Conservation (phyloP, 768 basidiomycete genomes). For the Leccinum boreale region DNA sequence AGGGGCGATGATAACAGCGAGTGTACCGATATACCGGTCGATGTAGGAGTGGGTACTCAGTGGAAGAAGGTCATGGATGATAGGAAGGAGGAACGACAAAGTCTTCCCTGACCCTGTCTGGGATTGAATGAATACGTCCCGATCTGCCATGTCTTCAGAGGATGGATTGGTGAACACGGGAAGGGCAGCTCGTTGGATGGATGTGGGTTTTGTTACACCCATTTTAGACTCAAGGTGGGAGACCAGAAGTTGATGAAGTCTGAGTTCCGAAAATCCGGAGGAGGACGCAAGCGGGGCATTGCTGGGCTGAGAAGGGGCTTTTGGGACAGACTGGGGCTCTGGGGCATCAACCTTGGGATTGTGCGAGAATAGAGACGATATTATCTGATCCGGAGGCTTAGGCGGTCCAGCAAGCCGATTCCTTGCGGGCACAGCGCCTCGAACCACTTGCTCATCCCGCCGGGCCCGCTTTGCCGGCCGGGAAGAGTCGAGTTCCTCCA, state of each 20-base stretch:
- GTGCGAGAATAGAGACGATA: conserved; percentile 86
- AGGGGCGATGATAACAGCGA: conserved; percentile 92
- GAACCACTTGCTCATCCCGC: conserved; percentile 20
- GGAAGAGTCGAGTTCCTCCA: conserved; percentile 17
- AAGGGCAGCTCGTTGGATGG: conserved; percentile 77
- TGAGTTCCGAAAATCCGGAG: conserved; percentile 78
- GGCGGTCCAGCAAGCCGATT: conserved; percentile 20
- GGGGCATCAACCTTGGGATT: conserved; percentile 67
- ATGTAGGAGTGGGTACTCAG: conserved; percentile 89
- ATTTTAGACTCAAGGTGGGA: conserved; percentile 78
- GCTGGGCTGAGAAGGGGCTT: conserved; percentile 50
- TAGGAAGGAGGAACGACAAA: conserved; percentile 87
- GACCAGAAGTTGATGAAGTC: conserved; percentile 77
- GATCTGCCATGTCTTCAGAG: conserved; percentile 37
- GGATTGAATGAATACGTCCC: conserved; percentile 91
- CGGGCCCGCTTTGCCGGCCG: conserved; percentile 51
- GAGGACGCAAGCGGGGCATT: conserved; percentile 79
- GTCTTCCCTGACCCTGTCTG: conserved; percentile 99
- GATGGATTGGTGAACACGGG: conserved; percentile 53
- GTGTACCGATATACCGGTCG: conserved; percentile 90
- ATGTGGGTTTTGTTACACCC: conserved; percentile 80
- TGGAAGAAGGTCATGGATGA: conserved; percentile 91
- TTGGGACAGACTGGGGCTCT: conserved; percentile 20
- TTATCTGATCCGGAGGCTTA: conserved; percentile 53
- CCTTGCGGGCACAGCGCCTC: conserved; percentile 14